Base-by-base conservation (phyloP, 192 early-diverging fungal genomes). In the Backusella circina region DNA sequence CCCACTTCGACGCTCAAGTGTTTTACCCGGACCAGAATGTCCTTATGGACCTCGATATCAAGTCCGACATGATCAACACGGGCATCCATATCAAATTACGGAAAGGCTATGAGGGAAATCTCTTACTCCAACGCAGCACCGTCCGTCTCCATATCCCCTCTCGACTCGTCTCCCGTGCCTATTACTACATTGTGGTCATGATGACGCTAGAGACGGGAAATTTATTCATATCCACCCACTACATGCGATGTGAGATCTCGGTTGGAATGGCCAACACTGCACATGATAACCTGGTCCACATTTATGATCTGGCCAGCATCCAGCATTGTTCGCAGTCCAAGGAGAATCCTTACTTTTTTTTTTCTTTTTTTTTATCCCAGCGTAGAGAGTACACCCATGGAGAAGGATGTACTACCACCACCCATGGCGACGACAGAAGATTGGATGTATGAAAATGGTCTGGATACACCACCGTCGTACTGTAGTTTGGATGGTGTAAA, bases 41-140 rank as follows among this genome's bases (percentile, higher is more conserved):
- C 6, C 28, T 37, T 6, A 26, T 78, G 10, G 33, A 41, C 2
- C 54, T 61, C 10, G 10, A 61, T 3, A 66, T 73, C 15, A 70
- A 30, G 5, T 69, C 50, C 18, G 61, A 64, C 35, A 38, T 61
- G 3, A 65, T 57, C 30, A 67, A 75, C 9, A 78, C 65, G 13
- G 39, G 31, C 5, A 67, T 79, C 2, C 26, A 21, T 16, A 78
- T 51, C 32, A 67, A 26, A 1, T 39, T 81, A 33, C 77, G 73
- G 26, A 81, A 78, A 50, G 68, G 70, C 41, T 57, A 79, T 28
- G 76, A 81, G 54, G 80, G 80, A 21, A 70, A 71, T 18, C 32
- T 77, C 1, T 68, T 65, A 5, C 33, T 81, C 1, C 65, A 81
- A 37, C 74, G 67, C 2, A 73, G 77, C 2, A 67, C 57, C 5